phyloP scores from a whole-genome alignment of 202 grass and related monocot genomes.

The Bolboschoenoplectus hybrid region DNA sequence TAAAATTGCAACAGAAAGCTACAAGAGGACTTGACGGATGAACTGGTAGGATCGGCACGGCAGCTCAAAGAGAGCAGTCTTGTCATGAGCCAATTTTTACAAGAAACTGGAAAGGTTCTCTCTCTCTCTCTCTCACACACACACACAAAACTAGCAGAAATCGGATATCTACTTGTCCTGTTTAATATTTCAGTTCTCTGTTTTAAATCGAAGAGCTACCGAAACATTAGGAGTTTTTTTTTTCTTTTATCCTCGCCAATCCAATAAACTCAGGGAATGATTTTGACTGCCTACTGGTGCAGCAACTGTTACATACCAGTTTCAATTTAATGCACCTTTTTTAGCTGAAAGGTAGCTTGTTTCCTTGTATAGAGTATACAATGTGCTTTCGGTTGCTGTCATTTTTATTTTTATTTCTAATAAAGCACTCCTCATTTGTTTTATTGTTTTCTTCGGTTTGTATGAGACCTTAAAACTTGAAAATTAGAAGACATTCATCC shows the following conservation, averaged over 20 bases:
- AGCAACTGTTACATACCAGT: not conserved
- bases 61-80: constrained; percentile 85
- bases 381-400: not conserved
- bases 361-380: no score
- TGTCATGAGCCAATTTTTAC: constrained; percentile 77
- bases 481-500: not conserved
- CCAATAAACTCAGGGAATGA: no score
- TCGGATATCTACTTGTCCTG: not conserved
- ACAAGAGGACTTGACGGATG: constrained; percentile 89
- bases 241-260: no score
- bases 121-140: not conserved
- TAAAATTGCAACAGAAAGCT: constrained; percentile 59
- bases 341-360: not conserved
- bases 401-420: not conserved
- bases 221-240: no score
- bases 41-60: constrained; percentile 79
- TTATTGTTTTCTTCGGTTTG: not conserved
- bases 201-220: not conserved
- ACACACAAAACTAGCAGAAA: not conserved
- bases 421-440: not conserved
- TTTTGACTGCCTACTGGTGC: no score
- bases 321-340: not conserved
- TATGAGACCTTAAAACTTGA: not conserved
- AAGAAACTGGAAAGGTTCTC: constrained; percentile 74
- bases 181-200: not conserved